Evolutionary conservation across 768 basidiomycete species (phyloP).

Genomic region (Rhizopogon vesiculosus): DNA sequence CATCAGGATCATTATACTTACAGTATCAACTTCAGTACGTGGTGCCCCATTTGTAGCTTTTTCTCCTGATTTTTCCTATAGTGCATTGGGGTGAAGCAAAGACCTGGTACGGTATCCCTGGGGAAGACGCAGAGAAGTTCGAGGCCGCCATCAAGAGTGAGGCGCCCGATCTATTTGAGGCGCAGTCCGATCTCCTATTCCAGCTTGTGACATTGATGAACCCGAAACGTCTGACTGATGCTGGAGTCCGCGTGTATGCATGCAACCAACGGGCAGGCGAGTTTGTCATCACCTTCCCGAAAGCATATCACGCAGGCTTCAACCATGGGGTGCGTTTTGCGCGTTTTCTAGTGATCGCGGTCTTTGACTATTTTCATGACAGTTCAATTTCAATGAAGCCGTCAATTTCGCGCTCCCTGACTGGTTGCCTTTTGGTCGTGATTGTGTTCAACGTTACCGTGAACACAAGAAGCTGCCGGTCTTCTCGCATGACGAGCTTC

Average conservation of each 20-base stretch:
- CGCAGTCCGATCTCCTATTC: constrained; percentile 94
- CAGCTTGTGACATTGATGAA: constrained; percentile 98
- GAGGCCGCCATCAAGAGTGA: constrained; percentile 93
- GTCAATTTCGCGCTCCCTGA: constrained; percentile 98
- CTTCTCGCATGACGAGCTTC: constrained; percentile 95
- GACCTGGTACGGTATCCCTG: constrained; percentile 99
- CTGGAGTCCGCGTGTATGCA: constrained; percentile 88
- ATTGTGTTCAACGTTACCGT: constrained; percentile 87
- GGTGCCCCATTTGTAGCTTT: constrained; percentile 6
- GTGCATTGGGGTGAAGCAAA: constrained; percentile 99
- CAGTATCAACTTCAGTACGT: constrained; percentile 88
- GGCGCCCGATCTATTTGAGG: constrained; percentile 96
- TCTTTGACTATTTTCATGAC: constrained; percentile 10
- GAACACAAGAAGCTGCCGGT: constrained; percentile 91
- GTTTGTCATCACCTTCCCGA: constrained; percentile 96
- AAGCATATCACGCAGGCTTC: constrained; percentile 97
- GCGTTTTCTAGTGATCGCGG: constrained; percentile 18
- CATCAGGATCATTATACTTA: constrained; percentile 94
- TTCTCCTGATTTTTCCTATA: constrained; percentile 27
- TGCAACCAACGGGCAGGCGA: constrained; percentile 97
- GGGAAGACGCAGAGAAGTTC: constrained; percentile 92
- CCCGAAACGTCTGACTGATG: constrained; percentile 78
- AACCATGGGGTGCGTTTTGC: constrained; percentile 85
- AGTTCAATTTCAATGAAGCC: constrained; percentile 99
- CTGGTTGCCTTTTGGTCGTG: constrained; percentile 85